Percentiles rank a stretch among this genome's conserved stretches.
Conservation (phyloP, 1,284 basidiomycete species). For the Ceratobasidium theobromae region DNA sequence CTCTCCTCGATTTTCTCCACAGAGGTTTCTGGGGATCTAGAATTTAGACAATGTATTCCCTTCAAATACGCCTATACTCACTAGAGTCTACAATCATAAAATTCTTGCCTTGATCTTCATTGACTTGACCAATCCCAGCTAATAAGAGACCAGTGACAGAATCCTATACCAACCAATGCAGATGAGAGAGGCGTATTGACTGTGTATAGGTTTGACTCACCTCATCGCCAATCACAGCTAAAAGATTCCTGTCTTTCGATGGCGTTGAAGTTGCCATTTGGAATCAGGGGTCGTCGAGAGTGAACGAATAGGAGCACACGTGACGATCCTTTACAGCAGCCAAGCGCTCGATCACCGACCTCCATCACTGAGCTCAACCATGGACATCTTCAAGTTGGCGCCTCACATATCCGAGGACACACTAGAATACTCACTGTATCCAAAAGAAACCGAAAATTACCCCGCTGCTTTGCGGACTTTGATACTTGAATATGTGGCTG, state of each 20-base stretch:
- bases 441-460: slow-evolving; percentile 58
- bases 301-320: slow-evolving; percentile 27
- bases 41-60: background rate
- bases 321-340: background rate
- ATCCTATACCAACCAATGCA: slow-evolving; percentile 58
- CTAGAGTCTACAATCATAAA: slow-evolving; percentile 91
- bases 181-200: background rate
- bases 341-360: slow-evolving; percentile 1
- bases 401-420: slow-evolving; percentile 84
- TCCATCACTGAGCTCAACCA: slow-evolving; percentile 27
- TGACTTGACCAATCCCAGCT: slow-evolving; percentile 88
- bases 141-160: slow-evolving; percentile 91
- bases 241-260: slow-evolving; percentile 79
- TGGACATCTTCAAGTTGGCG: slow-evolving; percentile 65
- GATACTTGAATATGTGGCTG: slow-evolving; percentile 58
- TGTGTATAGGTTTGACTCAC: slow-evolving; percentile 47
- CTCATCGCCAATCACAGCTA: slow-evolving; percentile 96
- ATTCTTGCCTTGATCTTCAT: slow-evolving; percentile 90
- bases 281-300: slow-evolving; percentile 22
- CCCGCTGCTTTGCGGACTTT: slow-evolving; percentile 69
- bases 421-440: slow-evolving; percentile 72
- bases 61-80: slow-evolving; percentile 47
- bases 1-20: slow-evolving; percentile 83
- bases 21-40: slow-evolving; percentile 71
- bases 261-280: slow-evolving; percentile 46